phyloP scores from a whole-genome alignment of 169 alveolate species.

The Toxoplasma gondii region DNA sequence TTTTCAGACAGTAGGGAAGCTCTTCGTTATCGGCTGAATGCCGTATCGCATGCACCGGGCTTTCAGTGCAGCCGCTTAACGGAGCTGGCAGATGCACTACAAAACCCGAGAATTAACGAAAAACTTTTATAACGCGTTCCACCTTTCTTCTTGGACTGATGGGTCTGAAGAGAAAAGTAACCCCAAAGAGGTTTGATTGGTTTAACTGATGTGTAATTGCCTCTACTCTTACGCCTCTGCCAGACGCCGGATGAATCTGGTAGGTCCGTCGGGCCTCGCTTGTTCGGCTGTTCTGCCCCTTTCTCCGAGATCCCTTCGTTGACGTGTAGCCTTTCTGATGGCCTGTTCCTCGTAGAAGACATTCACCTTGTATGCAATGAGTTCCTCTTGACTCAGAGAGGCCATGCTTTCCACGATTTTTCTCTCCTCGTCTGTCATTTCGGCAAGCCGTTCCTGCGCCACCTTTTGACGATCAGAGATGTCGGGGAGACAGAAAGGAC shows the following conservation, averaged over 20 bases:
- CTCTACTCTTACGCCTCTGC: neutral
- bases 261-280: neutral
- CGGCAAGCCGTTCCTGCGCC: slow-evolving; percentile 46
- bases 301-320: slow-evolving; percentile 2
- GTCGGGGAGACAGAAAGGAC: slow-evolving; percentile 68
- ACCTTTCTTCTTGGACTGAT: too few relatives aligned
- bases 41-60: too few relatives aligned
- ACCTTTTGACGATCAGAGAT: slow-evolving; percentile 47
- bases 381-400: slow-evolving; percentile 56
- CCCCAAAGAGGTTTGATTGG: neutral
- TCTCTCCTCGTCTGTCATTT: slow-evolving; percentile 52
- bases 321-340: neutral
- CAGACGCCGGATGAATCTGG: slow-evolving; percentile 15
- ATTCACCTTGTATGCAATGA: slow-evolving; percentile 52
- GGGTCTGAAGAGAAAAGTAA: neutral
- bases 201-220: neutral
- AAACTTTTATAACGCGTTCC: too few relatives aligned
- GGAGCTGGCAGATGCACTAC: too few relatives aligned
- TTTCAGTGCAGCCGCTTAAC: too few relatives aligned
- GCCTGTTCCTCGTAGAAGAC: slow-evolving; percentile 61
- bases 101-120: too few relatives aligned
- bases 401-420: slow-evolving; percentile 44
- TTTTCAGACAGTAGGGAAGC: too few relatives aligned
- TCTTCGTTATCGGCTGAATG: too few relatives aligned
- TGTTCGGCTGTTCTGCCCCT: neutral